Evolutionary conservation across 345 rosid genomes (phyloP).

Genomic region (Diplotaxis tenuifolia): DNA sequence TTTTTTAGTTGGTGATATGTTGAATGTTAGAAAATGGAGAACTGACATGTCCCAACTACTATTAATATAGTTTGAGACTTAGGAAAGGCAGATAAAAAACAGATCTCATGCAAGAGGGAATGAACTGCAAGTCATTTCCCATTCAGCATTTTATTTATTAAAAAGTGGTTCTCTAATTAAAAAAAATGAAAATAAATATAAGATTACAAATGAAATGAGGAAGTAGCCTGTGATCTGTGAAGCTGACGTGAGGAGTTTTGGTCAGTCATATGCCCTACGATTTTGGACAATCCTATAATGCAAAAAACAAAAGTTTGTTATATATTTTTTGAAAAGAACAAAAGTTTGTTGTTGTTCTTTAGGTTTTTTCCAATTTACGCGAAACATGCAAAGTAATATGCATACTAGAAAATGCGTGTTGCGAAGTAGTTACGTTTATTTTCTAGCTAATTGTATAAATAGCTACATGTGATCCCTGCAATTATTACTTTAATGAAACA

Average conservation of each 20-base stretch:
- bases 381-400: neutral
- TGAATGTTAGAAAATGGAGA: slow-evolving; percentile 6
- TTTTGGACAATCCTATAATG: neutral
- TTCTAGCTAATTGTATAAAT: neutral
- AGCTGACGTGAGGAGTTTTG: neutral
- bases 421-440: neutral
- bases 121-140: neutral
- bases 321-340: too few species aligned
- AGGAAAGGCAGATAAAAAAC: neutral
- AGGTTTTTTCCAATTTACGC: neutral
- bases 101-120: neutral
- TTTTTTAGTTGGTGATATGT: too few species aligned
- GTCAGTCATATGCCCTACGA: neutral
- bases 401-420: neutral
- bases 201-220: too few species aligned
- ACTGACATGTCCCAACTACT: slow-evolving; percentile 12
- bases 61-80: slow-evolving; percentile 15
- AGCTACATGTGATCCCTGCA: neutral
- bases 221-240: too few species aligned
- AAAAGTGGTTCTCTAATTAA: neutral
- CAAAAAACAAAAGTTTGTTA: neutral
- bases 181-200: too few species aligned
- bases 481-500: neutral
- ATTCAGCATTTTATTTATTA: neutral
- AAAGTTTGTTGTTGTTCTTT: neutral